These are phyloP conservation scores for Alternaria novae-zelandiae DNA, from an alignment of 2,329 filamentous ascomycete genomes.

Conservation along the genomic window DNA sequence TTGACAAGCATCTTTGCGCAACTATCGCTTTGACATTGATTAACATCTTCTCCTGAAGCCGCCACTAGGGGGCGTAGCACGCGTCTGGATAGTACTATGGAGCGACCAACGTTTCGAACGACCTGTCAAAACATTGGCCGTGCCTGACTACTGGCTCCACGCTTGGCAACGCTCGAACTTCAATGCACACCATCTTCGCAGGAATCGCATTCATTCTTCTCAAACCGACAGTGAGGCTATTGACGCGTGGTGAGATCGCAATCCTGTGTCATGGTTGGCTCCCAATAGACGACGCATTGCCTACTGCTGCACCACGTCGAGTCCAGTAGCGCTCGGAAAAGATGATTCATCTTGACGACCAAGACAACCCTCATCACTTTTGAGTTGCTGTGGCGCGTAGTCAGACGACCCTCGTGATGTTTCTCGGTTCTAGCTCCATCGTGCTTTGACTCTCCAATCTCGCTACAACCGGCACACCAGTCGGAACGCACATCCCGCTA, in stretches of 20 bases:
- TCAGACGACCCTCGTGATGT: conserved; percentile 3
- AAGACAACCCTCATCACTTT: background rate
- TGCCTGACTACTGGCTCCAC: background rate
- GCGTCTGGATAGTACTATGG: background rate
- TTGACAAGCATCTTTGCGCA: background rate
- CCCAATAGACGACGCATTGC: too few species aligned
- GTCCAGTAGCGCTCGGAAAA: background rate
- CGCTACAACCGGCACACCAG: background rate
- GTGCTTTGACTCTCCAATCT: background rate
- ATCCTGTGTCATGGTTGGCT: background rate
- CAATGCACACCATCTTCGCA: background rate
- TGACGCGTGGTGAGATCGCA: background rate
- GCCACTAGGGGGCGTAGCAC: background rate
- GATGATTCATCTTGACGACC: background rate
- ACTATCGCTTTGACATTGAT: background rate
- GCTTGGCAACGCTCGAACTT: background rate
- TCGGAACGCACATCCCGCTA: conserved; percentile 1
- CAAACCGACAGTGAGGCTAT: background rate
- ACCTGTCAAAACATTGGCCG: conserved; percentile 2
- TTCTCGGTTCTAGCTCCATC: background rate
- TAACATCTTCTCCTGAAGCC: background rate
- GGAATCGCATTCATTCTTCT: background rate
- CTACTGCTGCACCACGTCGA: background rate
- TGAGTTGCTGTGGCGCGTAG: background rate
- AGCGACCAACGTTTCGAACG: conserved; percentile 4